A percentile compares a stretch with the other conserved stretches of the same genome.
phyloP scores from a whole-genome alignment of 176 grass and related monocot species.

The Thinopyrum elongatum region DNA sequence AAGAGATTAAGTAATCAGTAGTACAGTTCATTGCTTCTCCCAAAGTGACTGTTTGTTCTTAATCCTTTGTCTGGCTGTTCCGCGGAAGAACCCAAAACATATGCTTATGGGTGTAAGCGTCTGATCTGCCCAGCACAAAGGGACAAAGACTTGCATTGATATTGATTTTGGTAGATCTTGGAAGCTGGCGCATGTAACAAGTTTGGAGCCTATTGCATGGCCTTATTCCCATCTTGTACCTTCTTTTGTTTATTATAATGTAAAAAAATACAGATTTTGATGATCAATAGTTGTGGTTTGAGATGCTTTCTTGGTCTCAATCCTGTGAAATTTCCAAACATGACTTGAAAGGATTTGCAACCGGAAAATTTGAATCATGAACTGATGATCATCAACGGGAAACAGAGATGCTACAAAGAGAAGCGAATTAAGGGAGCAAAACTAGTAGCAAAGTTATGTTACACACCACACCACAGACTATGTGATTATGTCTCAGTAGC shows the following conservation, averaged over 20 bases:
- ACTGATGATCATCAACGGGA: background rate
- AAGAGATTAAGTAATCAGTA: background rate
- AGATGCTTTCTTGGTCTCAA: background rate
- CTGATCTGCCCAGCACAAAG: constrained; percentile 16
- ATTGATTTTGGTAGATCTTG: constrained; percentile 27
- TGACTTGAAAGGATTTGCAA: background rate
- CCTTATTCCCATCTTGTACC: constrained; percentile 14
- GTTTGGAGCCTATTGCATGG: constrained; percentile 26
- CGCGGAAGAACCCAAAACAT: constrained; percentile 5
- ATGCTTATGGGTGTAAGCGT: constrained; percentile 21
- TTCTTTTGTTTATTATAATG: background rate
- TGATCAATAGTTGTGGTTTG: background rate
- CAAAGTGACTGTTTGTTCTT: constrained; percentile 38
- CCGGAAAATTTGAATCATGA: background rate
- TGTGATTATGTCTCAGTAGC: constrained; percentile 29
- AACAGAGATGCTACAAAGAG: background rate
- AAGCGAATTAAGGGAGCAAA: background rate
- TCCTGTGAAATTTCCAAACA: background rate
- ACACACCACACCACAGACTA: background rate
- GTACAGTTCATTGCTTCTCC: constrained; percentile 22
- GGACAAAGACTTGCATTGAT: constrained; percentile 11
- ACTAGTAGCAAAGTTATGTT: constrained; percentile 1
- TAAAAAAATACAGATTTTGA: background rate
- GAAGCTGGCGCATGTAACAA: constrained; percentile 21
- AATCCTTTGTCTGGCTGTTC: constrained; percentile 40